Conservation (phyloP, 805 yeast species). For the Pichia insulana region DNA sequence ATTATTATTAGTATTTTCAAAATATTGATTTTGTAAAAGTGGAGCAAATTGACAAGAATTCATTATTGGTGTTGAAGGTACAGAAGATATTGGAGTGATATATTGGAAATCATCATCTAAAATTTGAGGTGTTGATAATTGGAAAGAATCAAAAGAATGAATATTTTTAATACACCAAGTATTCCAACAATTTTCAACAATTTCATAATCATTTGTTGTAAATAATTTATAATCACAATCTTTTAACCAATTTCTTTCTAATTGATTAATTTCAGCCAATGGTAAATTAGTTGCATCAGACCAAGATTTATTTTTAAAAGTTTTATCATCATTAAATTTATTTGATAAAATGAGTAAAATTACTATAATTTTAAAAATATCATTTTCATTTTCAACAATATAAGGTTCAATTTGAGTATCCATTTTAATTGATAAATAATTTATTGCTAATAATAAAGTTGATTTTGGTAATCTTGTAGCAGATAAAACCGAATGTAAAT, state of each 20-base stretch:
- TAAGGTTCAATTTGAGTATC: constrained; percentile 28
- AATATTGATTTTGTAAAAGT: constrained; percentile 17
- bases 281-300: constrained; percentile 85
- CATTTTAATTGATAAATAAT: constrained; percentile 57
- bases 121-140: constrained; percentile 14
- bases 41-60: constrained; percentile 9
- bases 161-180: constrained; percentile 26
- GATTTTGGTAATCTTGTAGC: constrained; percentile 85
- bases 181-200: constrained; percentile 30
- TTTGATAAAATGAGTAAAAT: constrained; percentile 76
- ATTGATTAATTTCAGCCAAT: constrained; percentile 46
- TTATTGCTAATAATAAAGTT: constrained; percentile 71
- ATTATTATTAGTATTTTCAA: too few relatives aligned
- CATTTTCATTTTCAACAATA: constrained; percentile 24
- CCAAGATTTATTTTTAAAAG: constrained; percentile 94
- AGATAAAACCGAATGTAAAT: constrained; percentile 58
- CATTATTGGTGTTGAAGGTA: constrained; percentile 20
- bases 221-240: constrained; percentile 26
- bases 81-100: constrained; percentile 17
- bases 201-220: constrained; percentile 23
- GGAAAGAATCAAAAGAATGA: constrained; percentile 10
- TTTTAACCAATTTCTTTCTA: constrained; percentile 50
- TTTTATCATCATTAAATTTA: constrained; percentile 93
- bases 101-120: constrained; percentile 17
- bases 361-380: constrained; percentile 48